Evolutionary conservation across 1,284 basidiomycete genomes (phyloP).

Genomic region (Hymenochaete sp.): DNA sequence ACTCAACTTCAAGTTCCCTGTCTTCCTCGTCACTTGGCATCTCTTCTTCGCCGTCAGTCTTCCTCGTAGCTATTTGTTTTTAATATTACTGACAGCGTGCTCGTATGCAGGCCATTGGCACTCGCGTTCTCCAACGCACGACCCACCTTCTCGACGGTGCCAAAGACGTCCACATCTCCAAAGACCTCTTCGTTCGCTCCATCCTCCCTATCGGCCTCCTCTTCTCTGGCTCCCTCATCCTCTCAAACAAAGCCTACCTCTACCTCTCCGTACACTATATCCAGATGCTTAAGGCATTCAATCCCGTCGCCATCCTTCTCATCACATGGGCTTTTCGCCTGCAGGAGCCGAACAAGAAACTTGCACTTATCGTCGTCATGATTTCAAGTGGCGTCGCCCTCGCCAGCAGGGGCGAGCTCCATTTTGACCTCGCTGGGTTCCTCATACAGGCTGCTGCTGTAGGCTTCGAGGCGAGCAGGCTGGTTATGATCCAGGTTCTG

Average conservation of each 20-base stretch:
- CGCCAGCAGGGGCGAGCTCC: constrained; percentile 80
- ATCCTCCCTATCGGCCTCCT: constrained; percentile 92
- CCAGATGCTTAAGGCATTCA: constrained; percentile 99
- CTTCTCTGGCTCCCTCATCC: constrained; percentile 86
- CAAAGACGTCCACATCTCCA: constrained; percentile 81
- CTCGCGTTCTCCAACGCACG: constrained; percentile 81
- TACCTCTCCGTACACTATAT: constrained; percentile 90
- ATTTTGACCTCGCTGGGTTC: constrained; percentile 85
- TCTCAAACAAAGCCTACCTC: constrained; percentile 92
- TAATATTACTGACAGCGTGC: constrained; percentile 5
- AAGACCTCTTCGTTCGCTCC: constrained; percentile 74
- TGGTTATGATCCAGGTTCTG: constrained; percentile 95
- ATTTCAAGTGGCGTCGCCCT: constrained; percentile 88
- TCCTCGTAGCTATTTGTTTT: constrained; percentile 20
- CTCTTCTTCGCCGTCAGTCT: constrained; percentile 69
- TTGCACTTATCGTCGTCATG: constrained; percentile 82
- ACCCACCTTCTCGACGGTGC: constrained; percentile 85
- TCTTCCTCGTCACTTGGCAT: constrained; percentile 86
- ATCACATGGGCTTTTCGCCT: constrained; percentile 89
- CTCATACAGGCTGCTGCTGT: constrained; percentile 77
- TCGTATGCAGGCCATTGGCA: constrained; percentile 73
- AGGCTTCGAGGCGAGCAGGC: constrained; percentile 79
- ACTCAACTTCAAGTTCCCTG: constrained; percentile 77
- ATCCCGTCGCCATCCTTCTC: constrained; percentile 91
- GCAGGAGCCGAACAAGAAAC: constrained; percentile 77